phyloP scores from a whole-genome alignment of 768 basidiomycete species.

The Mycena latifolia region DNA sequence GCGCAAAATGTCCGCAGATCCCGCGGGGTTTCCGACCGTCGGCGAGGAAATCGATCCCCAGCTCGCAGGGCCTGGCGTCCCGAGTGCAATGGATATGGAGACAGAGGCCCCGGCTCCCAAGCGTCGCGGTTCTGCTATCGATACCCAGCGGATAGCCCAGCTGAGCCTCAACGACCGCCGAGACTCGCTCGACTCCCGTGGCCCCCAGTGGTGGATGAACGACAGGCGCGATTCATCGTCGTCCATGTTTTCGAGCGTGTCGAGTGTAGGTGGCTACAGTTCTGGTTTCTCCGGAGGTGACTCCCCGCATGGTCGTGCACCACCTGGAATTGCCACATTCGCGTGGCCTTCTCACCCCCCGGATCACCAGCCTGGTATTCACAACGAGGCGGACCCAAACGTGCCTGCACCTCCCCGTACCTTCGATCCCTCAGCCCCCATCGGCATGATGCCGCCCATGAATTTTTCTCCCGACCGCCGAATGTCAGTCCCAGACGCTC shows the following conservation, averaged over 20 bases:
- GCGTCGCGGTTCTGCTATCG: conserved; percentile 86
- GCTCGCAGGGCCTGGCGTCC: conserved; percentile 75
- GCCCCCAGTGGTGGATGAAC: conserved; percentile 67
- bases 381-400: conserved; percentile 61
- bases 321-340: conserved; percentile 76
- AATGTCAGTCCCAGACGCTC: conserved; percentile 80
- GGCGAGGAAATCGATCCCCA: conserved; percentile 77
- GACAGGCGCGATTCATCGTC: conserved; percentile 84
- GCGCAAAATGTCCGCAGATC: conserved; percentile 86
- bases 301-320: conserved; percentile 72
- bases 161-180: conserved; percentile 84
- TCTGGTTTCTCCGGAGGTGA: conserved; percentile 72
- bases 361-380: conserved; percentile 48
- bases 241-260: conserved; percentile 75
- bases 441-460: conserved; percentile 69
- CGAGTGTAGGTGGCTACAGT: conserved; percentile 61
- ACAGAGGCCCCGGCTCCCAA: conserved; percentile 80
- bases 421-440: conserved; percentile 61
- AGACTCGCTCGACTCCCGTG: conserved; percentile 79
- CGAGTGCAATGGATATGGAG: conserved; percentile 70
- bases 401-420: conserved; percentile 55
- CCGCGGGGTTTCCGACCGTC: conserved; percentile 60
- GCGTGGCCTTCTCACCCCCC: conserved; percentile 70
- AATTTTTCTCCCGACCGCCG: conserved; percentile 75
- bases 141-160: conserved; percentile 81